Percentiles rank a stretch among this genome's conserved stretches.
Conservation (phyloP, 2,329 filamentous ascomycete species). For the Penicillium sp. region DNA sequence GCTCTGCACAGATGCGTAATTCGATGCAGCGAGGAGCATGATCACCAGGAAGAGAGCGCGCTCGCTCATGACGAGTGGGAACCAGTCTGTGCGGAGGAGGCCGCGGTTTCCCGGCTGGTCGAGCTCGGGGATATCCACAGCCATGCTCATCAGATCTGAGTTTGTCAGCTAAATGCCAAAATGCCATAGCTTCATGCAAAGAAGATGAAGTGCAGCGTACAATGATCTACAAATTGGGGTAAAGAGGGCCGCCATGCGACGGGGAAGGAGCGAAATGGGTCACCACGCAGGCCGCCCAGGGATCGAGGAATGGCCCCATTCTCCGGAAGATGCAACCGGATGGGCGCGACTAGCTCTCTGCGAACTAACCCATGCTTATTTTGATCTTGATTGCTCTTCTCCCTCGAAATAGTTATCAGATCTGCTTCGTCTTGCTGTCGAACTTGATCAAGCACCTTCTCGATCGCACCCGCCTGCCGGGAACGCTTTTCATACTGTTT, state of each 20-base stretch:
- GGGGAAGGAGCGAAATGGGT: constrained; percentile 43
- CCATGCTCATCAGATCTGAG: constrained; percentile 44
- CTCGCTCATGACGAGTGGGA: constrained; percentile 49
- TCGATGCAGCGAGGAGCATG: constrained; percentile 48
- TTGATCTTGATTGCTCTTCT: not conserved
- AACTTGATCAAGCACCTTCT: constrained; percentile 9
- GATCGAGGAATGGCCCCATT: constrained; percentile 20
- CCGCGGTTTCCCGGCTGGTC: constrained; percentile 40
- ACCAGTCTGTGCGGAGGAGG: constrained; percentile 45
- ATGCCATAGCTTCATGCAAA: not conserved
- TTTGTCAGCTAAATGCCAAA: not conserved
- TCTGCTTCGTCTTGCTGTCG: not conserved
- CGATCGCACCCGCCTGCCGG: not conserved
- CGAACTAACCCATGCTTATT: not conserved
- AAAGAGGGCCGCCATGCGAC: constrained; percentile 42
- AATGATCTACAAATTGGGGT: constrained; percentile 38
- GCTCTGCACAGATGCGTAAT: constrained; percentile 41
- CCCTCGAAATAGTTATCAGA: too few species aligned
- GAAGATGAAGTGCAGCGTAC: constrained; percentile 27
- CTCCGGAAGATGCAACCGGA: not conserved
- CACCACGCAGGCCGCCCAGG: constrained; percentile 33
- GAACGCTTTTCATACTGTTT: constrained; percentile 16
- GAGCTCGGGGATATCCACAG: constrained; percentile 49
- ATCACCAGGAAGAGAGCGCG: constrained; percentile 47
- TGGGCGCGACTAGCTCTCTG: too few species aligned